Evolutionary conservation across 2,329 filamentous ascomycete species (phyloP).

Genomic region (Ophiocordyceps robertsii): DNA sequence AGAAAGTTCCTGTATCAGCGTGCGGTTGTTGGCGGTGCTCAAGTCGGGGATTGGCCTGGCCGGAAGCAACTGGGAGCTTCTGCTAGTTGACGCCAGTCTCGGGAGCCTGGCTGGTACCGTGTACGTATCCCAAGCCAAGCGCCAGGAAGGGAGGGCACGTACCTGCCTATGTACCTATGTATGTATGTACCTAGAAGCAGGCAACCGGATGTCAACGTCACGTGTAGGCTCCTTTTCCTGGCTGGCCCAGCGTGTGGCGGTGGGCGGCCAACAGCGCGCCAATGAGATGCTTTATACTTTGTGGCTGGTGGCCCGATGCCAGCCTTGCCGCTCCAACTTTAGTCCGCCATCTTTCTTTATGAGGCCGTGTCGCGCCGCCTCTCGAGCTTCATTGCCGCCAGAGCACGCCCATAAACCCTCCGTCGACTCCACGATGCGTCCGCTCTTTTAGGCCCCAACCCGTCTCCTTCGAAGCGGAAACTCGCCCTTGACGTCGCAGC

Average conservation of each 20-base stretch:
- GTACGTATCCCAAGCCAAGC: constrained; percentile 3
- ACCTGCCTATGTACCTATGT: no score
- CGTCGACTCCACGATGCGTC: not conserved
- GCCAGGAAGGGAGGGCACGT: no score
- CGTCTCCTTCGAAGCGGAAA: not conserved
- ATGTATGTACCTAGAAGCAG: not conserved
- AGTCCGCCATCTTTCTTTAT: constrained; percentile 11
- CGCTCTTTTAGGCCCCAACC: not conserved
- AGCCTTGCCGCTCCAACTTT: constrained; percentile 14
- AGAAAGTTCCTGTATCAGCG: not conserved
- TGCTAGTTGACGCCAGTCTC: constrained; percentile 2
- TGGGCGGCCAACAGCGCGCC: not conserved
- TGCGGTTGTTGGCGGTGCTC: not conserved
- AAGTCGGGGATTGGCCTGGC: not conserved
- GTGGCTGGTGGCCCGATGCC: not conserved
- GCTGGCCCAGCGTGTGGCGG: not conserved
- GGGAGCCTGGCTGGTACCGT: constrained; percentile 1
- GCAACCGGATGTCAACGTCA: not conserved
- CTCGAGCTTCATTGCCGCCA: constrained; percentile 4
- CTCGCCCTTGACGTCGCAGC: not conserved
- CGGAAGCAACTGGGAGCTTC: no score
- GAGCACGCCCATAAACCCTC: not conserved
- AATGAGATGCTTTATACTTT: not conserved
- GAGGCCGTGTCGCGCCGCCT: constrained; percentile 5
- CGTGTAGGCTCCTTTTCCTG: not conserved